Evolutionary conservation across 2,329 filamentous ascomycete genomes (phyloP).

Genomic region (Cladosporium halotolerans): DNA sequence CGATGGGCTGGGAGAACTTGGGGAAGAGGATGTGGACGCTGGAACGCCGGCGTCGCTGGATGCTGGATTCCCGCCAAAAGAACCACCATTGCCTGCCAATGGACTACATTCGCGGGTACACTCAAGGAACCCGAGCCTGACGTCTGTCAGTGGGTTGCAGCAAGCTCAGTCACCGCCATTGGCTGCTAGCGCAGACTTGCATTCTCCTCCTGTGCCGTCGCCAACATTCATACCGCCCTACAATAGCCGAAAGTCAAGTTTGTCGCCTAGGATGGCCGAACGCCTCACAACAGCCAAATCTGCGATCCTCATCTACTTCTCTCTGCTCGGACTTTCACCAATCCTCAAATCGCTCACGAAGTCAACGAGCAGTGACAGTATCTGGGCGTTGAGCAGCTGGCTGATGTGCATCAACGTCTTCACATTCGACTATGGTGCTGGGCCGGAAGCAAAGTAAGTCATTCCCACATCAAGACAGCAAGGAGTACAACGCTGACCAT

Average conservation of each 20-base stretch:
- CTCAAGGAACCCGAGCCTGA: slow-evolving; percentile 48
- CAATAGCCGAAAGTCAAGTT: slow-evolving; percentile 25
- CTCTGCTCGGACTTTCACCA: slow-evolving; percentile 82
- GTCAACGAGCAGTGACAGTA: slow-evolving; percentile 87
- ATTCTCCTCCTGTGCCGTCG: neutral
- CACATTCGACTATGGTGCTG: slow-evolving; percentile 91
- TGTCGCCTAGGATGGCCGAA: slow-evolving; percentile 54
- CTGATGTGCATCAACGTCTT: slow-evolving; percentile 92
- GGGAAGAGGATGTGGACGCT: neutral
- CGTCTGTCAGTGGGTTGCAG: slow-evolving; percentile 37
- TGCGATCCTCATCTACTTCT: slow-evolving; percentile 85
- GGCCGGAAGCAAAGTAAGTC: slow-evolving; percentile 45
- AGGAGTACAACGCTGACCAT: slow-evolving; percentile 1
- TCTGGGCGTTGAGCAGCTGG: slow-evolving; percentile 95
- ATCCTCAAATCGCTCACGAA: slow-evolving; percentile 94
- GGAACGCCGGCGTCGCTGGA: slow-evolving; percentile 5
- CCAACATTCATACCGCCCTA: slow-evolving; percentile 29
- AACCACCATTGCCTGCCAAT: neutral
- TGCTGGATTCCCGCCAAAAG: neutral
- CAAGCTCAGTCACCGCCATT: slow-evolving; percentile 2
- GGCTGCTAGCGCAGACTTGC: neutral
- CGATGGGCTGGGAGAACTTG: neutral
- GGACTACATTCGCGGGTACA: neutral
- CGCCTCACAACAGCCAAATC: slow-evolving; percentile 82
- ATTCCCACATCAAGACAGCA: neutral